A percentile compares a stretch with the other conserved stretches of the same genome.
Conservation (phyloP, 257 asterid species). For the Anisodus tanguticus region DNA sequence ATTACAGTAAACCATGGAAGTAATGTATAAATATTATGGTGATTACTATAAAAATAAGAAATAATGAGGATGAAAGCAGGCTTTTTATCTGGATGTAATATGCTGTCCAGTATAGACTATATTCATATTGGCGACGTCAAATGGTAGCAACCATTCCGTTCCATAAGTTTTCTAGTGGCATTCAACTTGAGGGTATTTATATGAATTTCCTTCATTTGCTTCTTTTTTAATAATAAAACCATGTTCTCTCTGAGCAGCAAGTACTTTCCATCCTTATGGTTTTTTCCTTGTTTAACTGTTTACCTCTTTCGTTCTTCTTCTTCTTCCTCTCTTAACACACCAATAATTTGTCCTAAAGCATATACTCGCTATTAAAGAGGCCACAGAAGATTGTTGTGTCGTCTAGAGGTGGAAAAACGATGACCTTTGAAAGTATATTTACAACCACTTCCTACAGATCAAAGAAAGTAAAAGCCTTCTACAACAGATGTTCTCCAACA, state of each 20-base stretch:
- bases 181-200: neutral
- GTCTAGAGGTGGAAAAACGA: neutral
- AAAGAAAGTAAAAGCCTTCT: neutral
- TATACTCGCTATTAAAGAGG: neutral
- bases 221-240: neutral
- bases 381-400: neutral
- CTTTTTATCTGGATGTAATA: neutral
- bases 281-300: conserved; percentile 9
- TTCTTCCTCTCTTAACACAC: neutral
- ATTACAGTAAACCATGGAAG: neutral
- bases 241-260: neutral
- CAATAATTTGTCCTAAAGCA: conserved; percentile 9
- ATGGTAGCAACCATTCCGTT: neutral
- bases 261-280: neutral
- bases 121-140: neutral
- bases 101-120: neutral
- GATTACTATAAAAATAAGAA: neutral
- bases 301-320: neutral
- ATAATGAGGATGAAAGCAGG: neutral
- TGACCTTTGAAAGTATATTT: neutral
- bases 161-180: neutral
- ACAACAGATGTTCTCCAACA: neutral
- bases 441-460: neutral
- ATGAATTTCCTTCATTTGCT: neutral
- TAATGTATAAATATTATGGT: neutral